Evolutionary conservation across 495 filamentous ascomycete genomes (phyloP).

Genomic region (Amniculicola lignicola): DNA sequence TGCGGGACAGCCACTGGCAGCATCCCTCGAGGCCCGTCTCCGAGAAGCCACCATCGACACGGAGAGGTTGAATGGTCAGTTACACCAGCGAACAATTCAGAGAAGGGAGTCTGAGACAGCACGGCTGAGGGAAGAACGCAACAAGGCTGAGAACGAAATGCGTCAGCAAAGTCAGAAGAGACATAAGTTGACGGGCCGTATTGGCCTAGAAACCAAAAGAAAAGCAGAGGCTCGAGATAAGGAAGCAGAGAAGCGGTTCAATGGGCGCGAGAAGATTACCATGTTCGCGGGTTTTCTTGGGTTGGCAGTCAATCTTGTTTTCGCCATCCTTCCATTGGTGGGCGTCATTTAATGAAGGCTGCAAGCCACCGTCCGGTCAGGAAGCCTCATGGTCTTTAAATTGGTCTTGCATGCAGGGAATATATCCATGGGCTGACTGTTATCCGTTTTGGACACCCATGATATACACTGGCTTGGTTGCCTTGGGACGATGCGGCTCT

Average conservation of each 20-base stretch:
- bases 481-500: too few species aligned
- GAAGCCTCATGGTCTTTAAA: too few species aligned
- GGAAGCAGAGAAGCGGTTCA: not conserved
- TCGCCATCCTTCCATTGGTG: slow-evolving; percentile 1
- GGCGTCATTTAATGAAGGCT: not conserved
- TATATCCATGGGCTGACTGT: too few species aligned
- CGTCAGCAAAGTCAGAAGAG: not conserved
- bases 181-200: not conserved
- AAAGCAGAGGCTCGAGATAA: not conserved
- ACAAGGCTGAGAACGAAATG: not conserved
- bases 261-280: not conserved
- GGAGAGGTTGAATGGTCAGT: not conserved
- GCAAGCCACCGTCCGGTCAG: not conserved
- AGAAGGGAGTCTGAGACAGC: too few species aligned
- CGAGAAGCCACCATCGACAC: not conserved
- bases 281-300: slow-evolving; percentile 2
- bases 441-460: too few species aligned
- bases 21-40: not conserved
- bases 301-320: slow-evolving; percentile 1
- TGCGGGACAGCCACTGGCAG: not conserved
- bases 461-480: too few species aligned
- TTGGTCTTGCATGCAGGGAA: too few species aligned
- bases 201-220: not conserved
- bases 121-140: not conserved
- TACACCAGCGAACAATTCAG: not conserved